These are phyloP conservation scores for Cytospora mali DNA, from an alignment of 2,329 filamentous ascomycete genomes.

Conservation along the genomic window DNA sequence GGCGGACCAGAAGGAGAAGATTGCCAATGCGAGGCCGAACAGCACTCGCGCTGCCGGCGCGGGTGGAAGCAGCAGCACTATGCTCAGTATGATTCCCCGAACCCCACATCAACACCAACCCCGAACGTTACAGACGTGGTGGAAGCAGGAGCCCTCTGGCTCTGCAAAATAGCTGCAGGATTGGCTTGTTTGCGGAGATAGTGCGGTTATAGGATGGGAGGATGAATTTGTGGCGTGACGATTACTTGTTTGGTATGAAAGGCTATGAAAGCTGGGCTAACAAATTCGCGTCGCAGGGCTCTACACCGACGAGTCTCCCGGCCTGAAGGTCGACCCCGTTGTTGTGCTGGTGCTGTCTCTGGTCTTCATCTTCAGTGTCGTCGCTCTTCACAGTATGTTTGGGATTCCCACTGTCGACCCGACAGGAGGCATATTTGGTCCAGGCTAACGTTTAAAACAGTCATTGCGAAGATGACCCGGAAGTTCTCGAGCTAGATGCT, in stretches of 20 bases:
- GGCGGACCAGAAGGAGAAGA: constrained; percentile 95
- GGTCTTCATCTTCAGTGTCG: constrained; percentile 98
- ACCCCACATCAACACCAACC: not conserved
- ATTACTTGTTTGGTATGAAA: not conserved
- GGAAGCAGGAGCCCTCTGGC: not conserved
- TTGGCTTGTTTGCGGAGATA: constrained; percentile 33
- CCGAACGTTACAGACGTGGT: not conserved
- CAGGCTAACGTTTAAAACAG: constrained; percentile 48
- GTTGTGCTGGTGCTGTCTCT: constrained; percentile 95
- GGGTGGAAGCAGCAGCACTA: constrained; percentile 94
- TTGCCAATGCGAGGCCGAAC: constrained; percentile 88
- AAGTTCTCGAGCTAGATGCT: constrained; percentile 69
- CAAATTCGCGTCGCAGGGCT: constrained; percentile 59
- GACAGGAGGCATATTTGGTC: not conserved
- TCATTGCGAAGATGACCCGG: constrained; percentile 93
- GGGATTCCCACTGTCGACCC: not conserved
- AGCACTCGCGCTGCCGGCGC: constrained; percentile 93
- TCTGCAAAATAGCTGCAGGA: not conserved
- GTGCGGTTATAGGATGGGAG: not conserved
- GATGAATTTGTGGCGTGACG: not conserved
- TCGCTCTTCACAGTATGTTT: constrained; percentile 91
- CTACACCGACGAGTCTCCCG: constrained; percentile 98
- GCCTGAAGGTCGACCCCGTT: constrained; percentile 96
- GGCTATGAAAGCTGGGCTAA: constrained; percentile 3
- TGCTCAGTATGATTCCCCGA: constrained; percentile 73